A percentile compares a stretch with the other conserved stretches of the same genome.
These are phyloP conservation scores for Populus nigra DNA, from an alignment of 345 rosid species.

Conservation along the genomic window DNA sequence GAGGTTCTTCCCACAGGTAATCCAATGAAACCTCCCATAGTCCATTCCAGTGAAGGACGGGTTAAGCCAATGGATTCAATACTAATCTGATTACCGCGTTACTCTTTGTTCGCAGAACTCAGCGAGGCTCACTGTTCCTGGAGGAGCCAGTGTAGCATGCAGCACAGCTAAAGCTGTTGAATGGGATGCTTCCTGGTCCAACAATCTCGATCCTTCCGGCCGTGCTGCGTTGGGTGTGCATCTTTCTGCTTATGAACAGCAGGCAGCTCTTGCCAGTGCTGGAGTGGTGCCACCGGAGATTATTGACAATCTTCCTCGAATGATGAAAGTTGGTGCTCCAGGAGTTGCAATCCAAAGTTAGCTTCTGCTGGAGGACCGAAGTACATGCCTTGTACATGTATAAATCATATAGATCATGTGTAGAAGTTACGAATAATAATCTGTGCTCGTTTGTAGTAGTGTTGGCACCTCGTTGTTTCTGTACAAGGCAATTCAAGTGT, in stretches of 20 bases:
- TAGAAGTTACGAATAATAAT: neutral
- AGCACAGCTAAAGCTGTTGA: constrained; percentile 86
- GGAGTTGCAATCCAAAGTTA: constrained; percentile 55
- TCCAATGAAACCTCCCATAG: neutral
- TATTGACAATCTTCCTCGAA: constrained; percentile 38
- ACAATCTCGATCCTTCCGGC: constrained; percentile 93
- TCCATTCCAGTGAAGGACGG: too few relatives aligned
- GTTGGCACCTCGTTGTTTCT: constrained; percentile 1
- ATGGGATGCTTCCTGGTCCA: constrained; percentile 85
- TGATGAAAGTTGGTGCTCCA: constrained; percentile 40
- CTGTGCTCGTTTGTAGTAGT: neutral
- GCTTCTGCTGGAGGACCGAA: neutral
- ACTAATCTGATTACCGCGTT: neutral
- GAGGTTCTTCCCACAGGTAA: constrained; percentile 89
- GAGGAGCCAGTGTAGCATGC: constrained; percentile 90
- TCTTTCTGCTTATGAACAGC: constrained; percentile 56
- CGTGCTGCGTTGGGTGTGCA: constrained; percentile 92
- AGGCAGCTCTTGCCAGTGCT: constrained; percentile 23
- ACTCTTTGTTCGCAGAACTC: constrained; percentile 52
- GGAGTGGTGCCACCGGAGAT: constrained; percentile 37
- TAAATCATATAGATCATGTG: neutral
- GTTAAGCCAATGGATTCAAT: neutral
- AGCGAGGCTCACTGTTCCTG: constrained; percentile 76
- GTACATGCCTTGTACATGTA: neutral
- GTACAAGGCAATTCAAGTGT: neutral